phyloP scores from a whole-genome alignment of 2,329 filamentous ascomycete species.

The Sclerotinia trifoliorum region DNA sequence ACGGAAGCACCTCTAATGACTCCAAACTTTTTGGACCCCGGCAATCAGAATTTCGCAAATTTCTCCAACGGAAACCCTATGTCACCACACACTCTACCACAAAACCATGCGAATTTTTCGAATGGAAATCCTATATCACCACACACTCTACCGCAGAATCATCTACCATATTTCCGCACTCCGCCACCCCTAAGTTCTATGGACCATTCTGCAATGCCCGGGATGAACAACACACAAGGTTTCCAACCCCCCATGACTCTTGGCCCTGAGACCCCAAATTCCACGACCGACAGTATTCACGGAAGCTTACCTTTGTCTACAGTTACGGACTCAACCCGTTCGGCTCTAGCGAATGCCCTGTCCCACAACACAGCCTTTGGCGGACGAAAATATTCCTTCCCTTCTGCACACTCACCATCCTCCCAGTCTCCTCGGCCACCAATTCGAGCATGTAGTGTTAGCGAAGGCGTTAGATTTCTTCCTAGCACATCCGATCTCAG shows the following conservation, averaged over 20 bases:
- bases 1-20: slow-evolving; percentile 67
- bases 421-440: slow-evolving; percentile 54
- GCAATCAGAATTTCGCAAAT: slow-evolving; percentile 72
- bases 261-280: slow-evolving; percentile 71
- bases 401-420: slow-evolving; percentile 49
- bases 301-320: slow-evolving; percentile 59
- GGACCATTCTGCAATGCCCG: slow-evolving; percentile 69
- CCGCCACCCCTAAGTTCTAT: slow-evolving; percentile 74
- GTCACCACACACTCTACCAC: slow-evolving; percentile 53
- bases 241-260: slow-evolving; percentile 67
- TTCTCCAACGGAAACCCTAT: slow-evolving; percentile 69
- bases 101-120: slow-evolving; percentile 75
- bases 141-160: slow-evolving; percentile 69
- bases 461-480: slow-evolving; percentile 57
- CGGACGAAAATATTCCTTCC: slow-evolving; percentile 63
- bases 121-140: slow-evolving; percentile 60
- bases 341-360: slow-evolving; percentile 59
- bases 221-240: slow-evolving; percentile 55
- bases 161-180: slow-evolving; percentile 76
- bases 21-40: slow-evolving; percentile 68
- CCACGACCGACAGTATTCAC: slow-evolving; percentile 60
- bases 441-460: slow-evolving; percentile 49
- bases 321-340: slow-evolving; percentile 64
- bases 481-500: slow-evolving; percentile 84
- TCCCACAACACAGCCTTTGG: slow-evolving; percentile 56